Percentiles rank a stretch among this genome's conserved stretches.
These are phyloP conservation scores for Ganoderma lucidum DNA, from an alignment of 1,284 basidiomycete genomes.

Conservation along the genomic window DNA sequence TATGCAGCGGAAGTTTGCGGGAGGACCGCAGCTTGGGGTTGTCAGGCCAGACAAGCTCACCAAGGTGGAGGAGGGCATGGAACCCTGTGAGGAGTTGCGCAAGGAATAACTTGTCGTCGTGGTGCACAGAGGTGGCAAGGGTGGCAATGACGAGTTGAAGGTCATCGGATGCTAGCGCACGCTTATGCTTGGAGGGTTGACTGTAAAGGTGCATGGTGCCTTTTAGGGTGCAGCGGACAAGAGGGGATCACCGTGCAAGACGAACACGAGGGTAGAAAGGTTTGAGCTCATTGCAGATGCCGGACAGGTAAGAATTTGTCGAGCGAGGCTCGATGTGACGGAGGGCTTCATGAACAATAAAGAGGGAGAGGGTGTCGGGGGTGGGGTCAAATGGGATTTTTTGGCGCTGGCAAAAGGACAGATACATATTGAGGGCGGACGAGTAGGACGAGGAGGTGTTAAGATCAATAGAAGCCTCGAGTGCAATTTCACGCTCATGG, in stretches of 20 bases:
- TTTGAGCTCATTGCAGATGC: not conserved
- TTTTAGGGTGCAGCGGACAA: not conserved
- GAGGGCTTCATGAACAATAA: not conserved
- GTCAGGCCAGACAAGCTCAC: not conserved
- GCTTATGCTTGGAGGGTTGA: not conserved
- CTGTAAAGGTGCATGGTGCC: not conserved
- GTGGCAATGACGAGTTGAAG: not conserved
- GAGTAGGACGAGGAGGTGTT: not conserved
- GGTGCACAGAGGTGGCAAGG: not conserved
- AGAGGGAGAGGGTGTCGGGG: not conserved
- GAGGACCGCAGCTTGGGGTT: not conserved
- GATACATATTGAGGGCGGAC: not conserved
- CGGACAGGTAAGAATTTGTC: not conserved
- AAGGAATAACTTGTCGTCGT: not conserved
- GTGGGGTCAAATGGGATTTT: not conserved
- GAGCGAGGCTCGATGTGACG: not conserved
- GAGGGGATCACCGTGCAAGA: not conserved
- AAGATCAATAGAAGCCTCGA: not conserved
- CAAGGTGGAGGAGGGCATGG: not conserved
- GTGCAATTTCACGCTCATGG: not conserved
- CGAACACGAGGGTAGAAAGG: not conserved
- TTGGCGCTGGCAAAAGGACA: not conserved
- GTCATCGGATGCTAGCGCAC: not conserved
- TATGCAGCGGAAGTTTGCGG: not conserved
- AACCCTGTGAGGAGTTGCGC: not conserved